phyloP scores from a whole-genome alignment of 108 stramenopile species.

The Discostella stelligeroides region DNA sequence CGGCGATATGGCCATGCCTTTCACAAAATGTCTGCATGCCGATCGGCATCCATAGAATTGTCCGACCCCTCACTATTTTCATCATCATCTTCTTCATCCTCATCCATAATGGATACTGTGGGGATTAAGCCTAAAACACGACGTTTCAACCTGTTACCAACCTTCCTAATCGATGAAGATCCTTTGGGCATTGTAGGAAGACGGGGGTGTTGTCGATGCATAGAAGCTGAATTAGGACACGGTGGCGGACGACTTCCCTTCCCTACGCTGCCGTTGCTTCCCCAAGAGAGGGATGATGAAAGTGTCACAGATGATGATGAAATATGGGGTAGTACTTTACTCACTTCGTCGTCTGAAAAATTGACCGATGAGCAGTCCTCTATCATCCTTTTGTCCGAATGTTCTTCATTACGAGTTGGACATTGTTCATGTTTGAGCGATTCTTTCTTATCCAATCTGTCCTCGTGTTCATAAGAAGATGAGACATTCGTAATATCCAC shows the following conservation, averaged over 20 bases:
- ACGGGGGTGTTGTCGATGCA: constrained; percentile 14
- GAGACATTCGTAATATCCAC: too few relatives aligned
- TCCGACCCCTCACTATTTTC: background rate
- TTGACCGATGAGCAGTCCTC: constrained; percentile 3
- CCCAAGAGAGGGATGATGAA: constrained; percentile 36
- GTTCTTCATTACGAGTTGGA: too few relatives aligned
- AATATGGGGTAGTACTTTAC: constrained; percentile 3
- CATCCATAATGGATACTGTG: constrained; percentile 40
- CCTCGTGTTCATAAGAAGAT: too few relatives aligned
- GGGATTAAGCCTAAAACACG: constrained; percentile 41
- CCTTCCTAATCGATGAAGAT: constrained; percentile 24
- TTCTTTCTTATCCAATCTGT: too few relatives aligned
- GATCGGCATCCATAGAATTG: background rate
- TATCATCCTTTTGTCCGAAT: too few relatives aligned
- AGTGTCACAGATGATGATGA: constrained; percentile 21
- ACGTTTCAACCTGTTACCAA: constrained; percentile 23
- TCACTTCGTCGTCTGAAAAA: constrained; percentile 11
- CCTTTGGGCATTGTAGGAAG: constrained; percentile 23
- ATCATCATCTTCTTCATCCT: constrained; percentile 1
- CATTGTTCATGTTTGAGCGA: too few relatives aligned
- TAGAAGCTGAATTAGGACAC: constrained; percentile 34
- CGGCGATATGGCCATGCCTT: too few relatives aligned
- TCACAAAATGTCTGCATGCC: too few relatives aligned
- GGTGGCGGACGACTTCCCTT: constrained; percentile 36
- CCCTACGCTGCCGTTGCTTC: constrained; percentile 13